Base-by-base conservation (phyloP, 345 rosid species). In the Psidium guajava region DNA sequence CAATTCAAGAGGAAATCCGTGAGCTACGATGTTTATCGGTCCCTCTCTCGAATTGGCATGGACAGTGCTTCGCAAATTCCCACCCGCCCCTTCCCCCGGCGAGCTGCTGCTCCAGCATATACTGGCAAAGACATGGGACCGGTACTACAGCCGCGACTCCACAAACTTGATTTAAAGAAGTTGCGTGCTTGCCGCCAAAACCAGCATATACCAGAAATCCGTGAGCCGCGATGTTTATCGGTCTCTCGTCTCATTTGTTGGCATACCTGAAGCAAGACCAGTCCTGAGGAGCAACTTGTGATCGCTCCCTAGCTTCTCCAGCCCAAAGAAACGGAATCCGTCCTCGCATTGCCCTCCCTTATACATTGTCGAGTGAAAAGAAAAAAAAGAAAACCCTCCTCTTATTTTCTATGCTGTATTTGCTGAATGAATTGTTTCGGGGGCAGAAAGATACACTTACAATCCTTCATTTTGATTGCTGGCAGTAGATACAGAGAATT, bases 31-130 rank as follows among this genome's bases (percentile, higher is more conserved):
- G 93, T 96, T 84, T 96, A 95, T 89, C 96, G 92, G 85, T 92
- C 98, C n/a, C n/a, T 44, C 96, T 92, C 96, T 92, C 24, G 98
- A 96, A 88, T 87, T 96, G 87, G 98, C 96, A 81, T 94, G 99
- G 96, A n/a, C n/a, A n/a, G n/a, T n/a, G n/a, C n/a, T n/a, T n/a
- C n/a, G n/a, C n/a, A n/a, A n/a, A n/a, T n/a, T n/a, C n/a, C n/a
- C n/a, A n/a, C 4, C 40, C 40, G 40, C 40, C 2, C 2, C 89
- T 97, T 97, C 91, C 99, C 99, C 4, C 40, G 97, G 98, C 24
- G 98, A 97, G 40, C 40, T 36, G 90, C 97, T 95, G 82, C 99
- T 95, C 88, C 98, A 95, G 86, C 97, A 98, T 89, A 95, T 97
- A 85, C 98, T 98, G 11, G 99, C 98, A 11, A 96, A 96, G 91